Evolutionary conservation across 129 eudicot species (phyloP).

Genomic region (Deinandra increscens): DNA sequence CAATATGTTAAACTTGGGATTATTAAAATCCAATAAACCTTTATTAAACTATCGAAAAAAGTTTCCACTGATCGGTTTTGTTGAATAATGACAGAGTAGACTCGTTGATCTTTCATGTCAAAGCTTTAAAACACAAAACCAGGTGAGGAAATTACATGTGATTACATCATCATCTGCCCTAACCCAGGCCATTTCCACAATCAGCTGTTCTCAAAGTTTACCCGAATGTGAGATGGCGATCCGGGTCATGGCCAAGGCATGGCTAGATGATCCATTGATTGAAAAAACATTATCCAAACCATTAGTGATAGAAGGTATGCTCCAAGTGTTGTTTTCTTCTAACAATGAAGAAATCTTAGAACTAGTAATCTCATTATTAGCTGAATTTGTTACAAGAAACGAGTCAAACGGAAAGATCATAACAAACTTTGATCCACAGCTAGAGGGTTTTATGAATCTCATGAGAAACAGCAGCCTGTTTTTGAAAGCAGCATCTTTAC

Average conservation of each 20-base stretch:
- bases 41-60: background rate
- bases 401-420: constrained; percentile 41
- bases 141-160: constrained; percentile 12
- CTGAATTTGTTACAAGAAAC: constrained; percentile 49
- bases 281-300: constrained; percentile 41
- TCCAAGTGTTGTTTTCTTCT: constrained; percentile 62
- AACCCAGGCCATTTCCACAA: constrained; percentile 39
- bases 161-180: constrained; percentile 36
- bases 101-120: constrained; percentile 36
- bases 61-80: constrained; percentile 19
- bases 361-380: constrained; percentile 58
- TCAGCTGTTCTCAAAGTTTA: constrained; percentile 52
- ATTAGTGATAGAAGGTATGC: constrained; percentile 60
- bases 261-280: constrained; percentile 48
- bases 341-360: constrained; percentile 64
- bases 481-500: constrained; percentile 64
- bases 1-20: too few relatives aligned
- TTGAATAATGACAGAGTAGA: constrained; percentile 48
- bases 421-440: constrained; percentile 56
- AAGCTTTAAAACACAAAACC: constrained; percentile 33
- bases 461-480: constrained; percentile 62
- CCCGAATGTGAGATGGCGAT: constrained; percentile 64
- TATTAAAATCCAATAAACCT: too few relatives aligned
- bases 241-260: constrained; percentile 56
- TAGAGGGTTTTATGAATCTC: constrained; percentile 45